Conservation (phyloP, 495 filamentous ascomycete species). For the Hyaloscypha finlandica region DNA sequence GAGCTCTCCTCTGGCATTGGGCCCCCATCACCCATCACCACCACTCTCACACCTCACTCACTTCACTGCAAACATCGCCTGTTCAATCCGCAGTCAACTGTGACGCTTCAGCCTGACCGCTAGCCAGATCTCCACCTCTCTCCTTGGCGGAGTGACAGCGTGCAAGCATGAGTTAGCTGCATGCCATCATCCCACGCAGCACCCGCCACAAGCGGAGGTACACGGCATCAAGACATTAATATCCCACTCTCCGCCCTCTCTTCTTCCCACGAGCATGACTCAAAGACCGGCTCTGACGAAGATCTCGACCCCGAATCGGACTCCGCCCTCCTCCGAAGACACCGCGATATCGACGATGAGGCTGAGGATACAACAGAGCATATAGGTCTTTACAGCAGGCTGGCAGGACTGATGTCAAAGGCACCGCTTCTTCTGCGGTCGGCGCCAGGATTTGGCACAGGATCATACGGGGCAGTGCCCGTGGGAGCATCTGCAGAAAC, state of each 20-base stretch:
- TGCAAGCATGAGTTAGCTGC: neutral
- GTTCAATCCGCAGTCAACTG: neutral
- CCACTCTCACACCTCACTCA: neutral
- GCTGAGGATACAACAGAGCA: conserved; percentile 7
- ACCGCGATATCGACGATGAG: conserved; percentile 20
- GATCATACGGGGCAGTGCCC: conserved; percentile 59
- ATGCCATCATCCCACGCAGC: conserved; percentile 6
- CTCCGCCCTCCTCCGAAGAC: conserved; percentile 31
- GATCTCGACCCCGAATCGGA: conserved; percentile 32
- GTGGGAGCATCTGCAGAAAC: conserved; percentile 31
- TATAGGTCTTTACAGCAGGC: conserved; percentile 19
- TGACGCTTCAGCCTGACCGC: neutral
- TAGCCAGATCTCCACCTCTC: neutral
- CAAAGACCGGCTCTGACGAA: conserved; percentile 16
- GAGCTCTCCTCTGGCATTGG: neutral
- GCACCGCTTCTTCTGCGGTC: conserved; percentile 58
- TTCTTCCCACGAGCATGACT: conserved; percentile 20
- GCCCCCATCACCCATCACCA: neutral
- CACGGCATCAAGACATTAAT: conserved; percentile 5
- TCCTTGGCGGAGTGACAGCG: neutral
- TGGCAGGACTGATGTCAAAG: conserved; percentile 51
- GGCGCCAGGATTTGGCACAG: conserved; percentile 56
- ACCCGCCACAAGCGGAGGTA: neutral
- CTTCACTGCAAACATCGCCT: neutral
- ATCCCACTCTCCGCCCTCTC: conserved; percentile 25